Evolutionary conservation across 805 yeast genomes (phyloP).

Genomic region (Candida stauntonica): DNA sequence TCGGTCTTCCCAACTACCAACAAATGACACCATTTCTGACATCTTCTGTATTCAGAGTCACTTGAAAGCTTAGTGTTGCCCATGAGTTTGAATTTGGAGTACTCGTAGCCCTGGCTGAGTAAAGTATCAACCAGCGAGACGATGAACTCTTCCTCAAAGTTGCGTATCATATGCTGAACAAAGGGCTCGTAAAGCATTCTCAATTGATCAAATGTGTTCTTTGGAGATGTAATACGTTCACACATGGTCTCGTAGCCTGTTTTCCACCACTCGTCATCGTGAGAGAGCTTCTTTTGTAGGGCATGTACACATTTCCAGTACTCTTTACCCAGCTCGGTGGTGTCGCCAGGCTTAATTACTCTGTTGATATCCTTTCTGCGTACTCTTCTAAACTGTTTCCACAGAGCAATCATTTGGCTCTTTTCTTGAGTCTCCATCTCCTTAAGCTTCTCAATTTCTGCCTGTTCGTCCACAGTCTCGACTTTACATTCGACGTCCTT

Average conservation of each 20-base stretch:
- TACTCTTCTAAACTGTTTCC: conserved; percentile 47
- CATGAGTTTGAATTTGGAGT: conserved; percentile 11
- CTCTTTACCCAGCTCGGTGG: conserved; percentile 36
- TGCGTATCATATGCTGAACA: conserved; percentile 13
- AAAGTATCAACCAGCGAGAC: conserved; percentile 18
- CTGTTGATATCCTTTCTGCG: conserved; percentile 41
- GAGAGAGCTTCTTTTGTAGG: conserved; percentile 19
- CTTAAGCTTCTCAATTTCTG: conserved; percentile 35
- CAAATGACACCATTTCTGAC: conserved; percentile 18
- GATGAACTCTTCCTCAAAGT: conserved; percentile 22
- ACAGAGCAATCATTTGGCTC: conserved; percentile 28
- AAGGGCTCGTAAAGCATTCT: conserved; percentile 30
- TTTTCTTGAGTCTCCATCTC: conserved; percentile 8
- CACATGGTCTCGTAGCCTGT: conserved; percentile 28
- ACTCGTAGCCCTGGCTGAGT: conserved; percentile 12
- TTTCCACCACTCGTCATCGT: conserved; percentile 5
- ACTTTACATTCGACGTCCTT: conserved; percentile 14
- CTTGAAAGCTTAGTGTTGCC: background rate
- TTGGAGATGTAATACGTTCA: conserved; percentile 32
- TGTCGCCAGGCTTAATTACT: conserved; percentile 39
- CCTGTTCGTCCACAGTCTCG: conserved; percentile 23
- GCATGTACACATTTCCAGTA: conserved; percentile 36
- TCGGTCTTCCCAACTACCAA: conserved; percentile 8
- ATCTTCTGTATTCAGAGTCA: conserved; percentile 9
- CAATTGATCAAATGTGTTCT: conserved; percentile 24